phyloP scores from a whole-genome alignment of 2,329 filamentous ascomycete genomes.

The Ambrosiella xylebori region DNA sequence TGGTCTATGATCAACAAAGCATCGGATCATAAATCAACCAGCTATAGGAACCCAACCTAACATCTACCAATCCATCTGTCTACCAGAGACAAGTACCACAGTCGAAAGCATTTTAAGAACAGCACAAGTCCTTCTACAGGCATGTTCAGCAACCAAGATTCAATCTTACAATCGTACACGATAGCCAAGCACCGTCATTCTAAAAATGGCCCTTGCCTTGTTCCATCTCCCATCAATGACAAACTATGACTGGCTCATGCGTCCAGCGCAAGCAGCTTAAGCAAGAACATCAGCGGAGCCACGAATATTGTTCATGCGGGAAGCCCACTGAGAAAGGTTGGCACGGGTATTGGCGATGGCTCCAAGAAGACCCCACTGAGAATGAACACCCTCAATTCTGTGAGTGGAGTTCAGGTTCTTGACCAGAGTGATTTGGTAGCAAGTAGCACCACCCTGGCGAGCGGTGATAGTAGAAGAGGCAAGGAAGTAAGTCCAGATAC shows the following conservation, averaged over 20 bases:
- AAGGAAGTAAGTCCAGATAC: constrained; percentile 88
- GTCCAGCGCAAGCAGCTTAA: constrained; percentile 5
- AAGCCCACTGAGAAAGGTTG: constrained; percentile 19
- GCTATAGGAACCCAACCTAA: too few relatives aligned
- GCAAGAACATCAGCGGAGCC: constrained; percentile 8
- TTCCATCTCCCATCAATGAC: too few relatives aligned
- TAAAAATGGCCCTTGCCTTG: too few relatives aligned
- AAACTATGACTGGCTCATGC: background rate
- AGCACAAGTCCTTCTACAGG: too few relatives aligned
- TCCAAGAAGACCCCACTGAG: constrained; percentile 51
- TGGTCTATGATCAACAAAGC: too few relatives aligned
- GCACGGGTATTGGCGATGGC: constrained; percentile 28
- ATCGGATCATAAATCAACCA: too few relatives aligned
- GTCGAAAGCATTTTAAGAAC: too few relatives aligned
- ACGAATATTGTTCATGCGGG: constrained; percentile 12
- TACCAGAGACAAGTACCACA: too few relatives aligned
- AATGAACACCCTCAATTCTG: constrained; percentile 55
- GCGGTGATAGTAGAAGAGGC: constrained; percentile 71
- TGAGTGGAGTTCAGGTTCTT: constrained; percentile 85
- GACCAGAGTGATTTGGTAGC: constrained; percentile 72
- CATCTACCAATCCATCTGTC: too few relatives aligned
- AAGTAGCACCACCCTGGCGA: constrained; percentile 67
- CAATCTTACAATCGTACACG: too few relatives aligned
- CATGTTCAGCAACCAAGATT: too few relatives aligned
- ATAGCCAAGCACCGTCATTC: too few relatives aligned